These are phyloP conservation scores for Udeniomyces megalosporus DNA, from an alignment of 768 basidiomycete genomes.

Conservation along the genomic window DNA sequence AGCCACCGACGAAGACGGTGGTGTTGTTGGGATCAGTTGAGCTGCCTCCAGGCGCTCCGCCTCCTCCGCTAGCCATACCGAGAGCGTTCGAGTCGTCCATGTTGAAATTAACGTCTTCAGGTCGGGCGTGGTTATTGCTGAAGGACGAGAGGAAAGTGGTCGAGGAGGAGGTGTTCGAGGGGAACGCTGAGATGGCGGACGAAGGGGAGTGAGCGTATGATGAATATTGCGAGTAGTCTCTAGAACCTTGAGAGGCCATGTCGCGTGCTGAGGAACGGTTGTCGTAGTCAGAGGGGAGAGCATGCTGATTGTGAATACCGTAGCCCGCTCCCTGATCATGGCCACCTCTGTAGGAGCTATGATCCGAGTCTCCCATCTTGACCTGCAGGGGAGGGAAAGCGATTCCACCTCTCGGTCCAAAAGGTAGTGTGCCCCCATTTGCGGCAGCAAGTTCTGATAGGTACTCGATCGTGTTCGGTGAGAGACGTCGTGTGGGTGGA, in stretches of 20 bases:
- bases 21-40: slow-evolving; percentile 78
- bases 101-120: too few relatives aligned
- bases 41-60: too few relatives aligned
- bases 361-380: too few relatives aligned
- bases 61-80: too few relatives aligned
- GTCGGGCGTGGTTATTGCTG: too few relatives aligned
- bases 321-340: too few relatives aligned
- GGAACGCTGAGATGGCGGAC: neutral
- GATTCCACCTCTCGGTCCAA: slow-evolving; percentile 5
- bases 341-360: neutral
- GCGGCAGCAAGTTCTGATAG: slow-evolving; percentile 15
- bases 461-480: slow-evolving; percentile 14
- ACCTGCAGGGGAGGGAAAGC: neutral
- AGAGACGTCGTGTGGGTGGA: slow-evolving; percentile 6
- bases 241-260: too few relatives aligned
- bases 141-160: neutral
- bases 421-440: slow-evolving; percentile 13
- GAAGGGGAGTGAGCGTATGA: neutral
- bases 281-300: too few relatives aligned
- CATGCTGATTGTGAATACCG: too few relatives aligned
- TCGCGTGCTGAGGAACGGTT: too few relatives aligned
- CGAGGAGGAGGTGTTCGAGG: neutral
- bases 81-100: too few relatives aligned
- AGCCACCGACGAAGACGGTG: slow-evolving; percentile 78
- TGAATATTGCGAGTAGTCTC: too few relatives aligned